Base-by-base conservation (phyloP, 495 filamentous ascomycete species). In the Penicillium argentinense region DNA sequence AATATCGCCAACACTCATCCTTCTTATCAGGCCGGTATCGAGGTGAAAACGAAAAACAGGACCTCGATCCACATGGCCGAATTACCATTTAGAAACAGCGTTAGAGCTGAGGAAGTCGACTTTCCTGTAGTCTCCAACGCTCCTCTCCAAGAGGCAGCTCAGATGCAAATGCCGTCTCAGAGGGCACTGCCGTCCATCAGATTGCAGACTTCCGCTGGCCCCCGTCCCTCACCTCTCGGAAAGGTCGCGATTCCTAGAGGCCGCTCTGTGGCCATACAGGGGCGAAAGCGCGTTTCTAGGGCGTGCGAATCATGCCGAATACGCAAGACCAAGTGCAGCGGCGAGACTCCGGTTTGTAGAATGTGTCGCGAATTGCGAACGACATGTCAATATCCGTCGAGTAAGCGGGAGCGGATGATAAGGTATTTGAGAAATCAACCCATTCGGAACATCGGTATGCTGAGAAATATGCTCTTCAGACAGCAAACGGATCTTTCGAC, bases 271-370 rank as follows among this genome's bases (percentile, higher is more conserved):
- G 28, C 18, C n/a, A n/a, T n/a, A n/a, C n/a, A n/a, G n/a, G n/a
- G n/a, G n/a, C 13, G n/a, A 19, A 33, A 37, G 16, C 68, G 73
- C 17, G 72, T 76, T 14, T 64, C 64, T 16, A 60, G 73, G 45
- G 85, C 85, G 9, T 89, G 85, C 54, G 85, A 84, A 75, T 81
- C 84, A 12, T 89, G 85, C 64, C 66, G 83, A 24, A 78, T 83
- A 52, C 71, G 85, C 25, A 84, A 84, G 49, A 78, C 73, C 32
- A 83, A 82, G 57, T 82, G 79, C 57, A 78, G 70, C 48, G 80
- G 80, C 22, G 72, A 72, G 26, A 67, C 65, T 17, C 81, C 81
- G 9, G 45, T 63, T 14, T 84, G 81, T 56, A 64, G 68, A 41
- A 75, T 80, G 56, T 84, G 81, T 47, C 60, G 64, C 45, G 75